phyloP scores from a whole-genome alignment of 495 filamentous ascomycete species.

The Jackrogersella multiformis region DNA sequence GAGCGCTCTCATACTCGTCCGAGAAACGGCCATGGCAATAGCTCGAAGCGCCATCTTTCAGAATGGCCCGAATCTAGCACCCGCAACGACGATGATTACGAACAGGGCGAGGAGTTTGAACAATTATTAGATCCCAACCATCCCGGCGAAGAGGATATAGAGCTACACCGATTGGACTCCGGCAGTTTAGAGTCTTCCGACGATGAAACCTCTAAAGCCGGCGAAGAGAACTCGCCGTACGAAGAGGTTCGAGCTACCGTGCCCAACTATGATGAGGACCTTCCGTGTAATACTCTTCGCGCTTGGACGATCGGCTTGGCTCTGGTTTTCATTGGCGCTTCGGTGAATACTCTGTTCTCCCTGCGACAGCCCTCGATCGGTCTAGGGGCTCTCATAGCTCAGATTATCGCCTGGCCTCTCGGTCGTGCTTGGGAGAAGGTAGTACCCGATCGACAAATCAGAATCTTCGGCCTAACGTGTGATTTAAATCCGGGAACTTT shows the following conservation, averaged over 20 bases:
- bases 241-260: constrained; percentile 73
- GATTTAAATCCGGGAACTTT: constrained; percentile 77
- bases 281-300: constrained; percentile 74
- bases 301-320: constrained; percentile 77
- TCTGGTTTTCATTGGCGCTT: constrained; percentile 71
- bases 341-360: constrained; percentile 76
- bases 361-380: constrained; percentile 72
- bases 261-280: constrained; percentile 70
- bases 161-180: constrained; percentile 40
- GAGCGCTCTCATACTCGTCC: constrained; percentile 1
- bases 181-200: constrained; percentile 43
- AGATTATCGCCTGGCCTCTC: constrained; percentile 75
- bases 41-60: constrained; percentile 47
- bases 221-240: constrained; percentile 70
- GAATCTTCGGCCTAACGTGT: constrained; percentile 63
- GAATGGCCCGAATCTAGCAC: constrained; percentile 45
- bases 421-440: constrained; percentile 63
- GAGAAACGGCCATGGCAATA: constrained; percentile 44
- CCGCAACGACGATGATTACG: constrained; percentile 44
- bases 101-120: constrained; percentile 55
- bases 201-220: constrained; percentile 46
- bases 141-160: constrained; percentile 51
- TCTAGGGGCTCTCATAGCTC: constrained; percentile 72
- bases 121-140: constrained; percentile 61
- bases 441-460: constrained; percentile 62